Base-by-base conservation (phyloP, 352 stramenopile species). In the Pythium biforme region DNA sequence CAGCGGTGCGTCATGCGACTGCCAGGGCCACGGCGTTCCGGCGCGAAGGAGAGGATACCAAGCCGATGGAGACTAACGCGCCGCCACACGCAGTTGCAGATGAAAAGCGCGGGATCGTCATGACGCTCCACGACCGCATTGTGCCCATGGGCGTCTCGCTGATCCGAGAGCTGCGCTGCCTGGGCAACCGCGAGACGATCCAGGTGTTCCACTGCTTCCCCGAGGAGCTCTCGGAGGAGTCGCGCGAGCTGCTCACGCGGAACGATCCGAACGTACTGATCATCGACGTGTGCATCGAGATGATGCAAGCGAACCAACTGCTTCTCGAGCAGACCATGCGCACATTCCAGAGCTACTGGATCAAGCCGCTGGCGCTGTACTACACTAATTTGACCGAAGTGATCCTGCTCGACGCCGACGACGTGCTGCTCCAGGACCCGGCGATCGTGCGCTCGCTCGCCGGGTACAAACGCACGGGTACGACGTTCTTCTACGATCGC, bases 401-500 rank as follows among this genome's bases (percentile, higher is more conserved):
- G 12, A 69, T 64, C 22, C n/a, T 69, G 29, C 47, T 90, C 27
- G 81, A 90, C 50, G 81, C 78, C 31, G 81, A 90, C 51, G 81
- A 68, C 10, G 66, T 90, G 22, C 23, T 87, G 17, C 47, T 90
- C 53, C 56, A 69, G 12, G 68, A 90, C 52, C 77, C 77, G 0
- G 72, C 76, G 7, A 64, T 73, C 23, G 49, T 88, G 20, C 66
- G 74, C 17, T 40, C 22, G 7, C 72, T 77, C 43, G 68, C 61
- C 1, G 81, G 75, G 12, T 90, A 90, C 59, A 23, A 70, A 26
- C 59, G 59, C 45, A 85, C 72, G 0, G 81, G 81, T 17, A 88
- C 81, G 48, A 79, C 76, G n/a, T 90, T 90, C 56, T 90, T 90
- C 55, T 83, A 85, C 40, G 81, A 90, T 59, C 81, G 79, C 12